Conservation (phyloP, 106 monocot species). For the Platanthera guangdongensis region DNA sequence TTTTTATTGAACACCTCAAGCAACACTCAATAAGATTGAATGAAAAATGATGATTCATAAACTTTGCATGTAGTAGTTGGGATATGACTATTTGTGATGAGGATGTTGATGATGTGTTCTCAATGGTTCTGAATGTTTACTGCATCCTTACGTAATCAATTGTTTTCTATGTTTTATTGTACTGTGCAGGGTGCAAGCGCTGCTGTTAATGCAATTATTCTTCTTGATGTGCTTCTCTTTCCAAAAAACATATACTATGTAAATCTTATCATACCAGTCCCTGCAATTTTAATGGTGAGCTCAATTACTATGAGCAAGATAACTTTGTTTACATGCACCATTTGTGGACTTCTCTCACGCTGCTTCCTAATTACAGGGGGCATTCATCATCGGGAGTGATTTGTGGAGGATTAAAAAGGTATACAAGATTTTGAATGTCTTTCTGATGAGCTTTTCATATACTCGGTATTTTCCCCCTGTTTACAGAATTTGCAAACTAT, state of each 20-base stretch:
- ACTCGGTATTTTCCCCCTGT: too few relatives aligned
- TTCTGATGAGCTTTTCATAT: neutral
- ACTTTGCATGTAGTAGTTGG: too few relatives aligned
- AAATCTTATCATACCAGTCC: conserved; percentile 72
- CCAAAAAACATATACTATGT: conserved; percentile 61
- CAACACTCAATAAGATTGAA: too few relatives aligned
- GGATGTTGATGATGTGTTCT: too few relatives aligned
- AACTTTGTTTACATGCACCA: neutral
- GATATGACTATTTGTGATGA: too few relatives aligned
- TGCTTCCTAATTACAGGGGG: conserved; percentile 36
- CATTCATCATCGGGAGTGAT: conserved; percentile 48
- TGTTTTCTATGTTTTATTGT: neutral
- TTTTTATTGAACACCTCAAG: too few relatives aligned
- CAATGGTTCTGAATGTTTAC: neutral
- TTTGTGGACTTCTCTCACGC: neutral
- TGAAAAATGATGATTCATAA: too few relatives aligned
- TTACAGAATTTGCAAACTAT: neutral
- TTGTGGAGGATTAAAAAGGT: conserved; percentile 61
- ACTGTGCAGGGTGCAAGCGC: conserved; percentile 84
- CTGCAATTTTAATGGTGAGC: conserved; percentile 68
- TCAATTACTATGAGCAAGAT: neutral
- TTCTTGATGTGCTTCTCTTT: conserved; percentile 79
- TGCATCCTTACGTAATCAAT: neutral
- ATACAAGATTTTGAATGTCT: conserved; percentile 2
- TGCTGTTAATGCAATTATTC: conserved; percentile 81